Base-by-base conservation (phyloP, 2,329 filamentous ascomycete genomes). In the Pseudogymnoascus sp. region DNA sequence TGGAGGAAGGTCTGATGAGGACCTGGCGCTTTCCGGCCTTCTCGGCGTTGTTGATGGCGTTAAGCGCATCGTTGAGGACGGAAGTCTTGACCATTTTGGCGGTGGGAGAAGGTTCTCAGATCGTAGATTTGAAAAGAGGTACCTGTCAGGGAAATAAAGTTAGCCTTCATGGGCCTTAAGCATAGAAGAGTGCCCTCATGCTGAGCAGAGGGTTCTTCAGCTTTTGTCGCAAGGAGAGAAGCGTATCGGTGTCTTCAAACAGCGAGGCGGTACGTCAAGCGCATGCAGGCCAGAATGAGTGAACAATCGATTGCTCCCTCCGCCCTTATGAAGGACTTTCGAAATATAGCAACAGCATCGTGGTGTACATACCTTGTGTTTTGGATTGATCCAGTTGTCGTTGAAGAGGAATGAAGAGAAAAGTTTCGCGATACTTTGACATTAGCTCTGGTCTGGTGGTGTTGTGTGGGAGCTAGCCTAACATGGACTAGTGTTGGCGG, bases 1-100 rank as follows among this genome's bases (percentile, higher is more conserved):
- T 99, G 81, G 95, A 97, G 80, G 86, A 90, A 74, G 96, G 95
- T 76, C 93, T 88, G 86, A 99, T 97, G 80, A 99, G 77, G 78
- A 97, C 95, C 85, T 99, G 95, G 78, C 95, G 93, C 90, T 97
- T 97, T 84, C 95, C 95, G 75, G 90, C 85, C 90, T 99, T 97
- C 88, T 99, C 96, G 86, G 95, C 95, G 82, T 99, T 99, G 92
- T 99, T 99, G 89, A 99, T 97, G 85, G 87, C 85, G 81, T 96
- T 96, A 77, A 97, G 90, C 79, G 91, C 92, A 89, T 99, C 95
- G 87, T 97, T 96, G 81, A 99, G 93, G 77, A 97, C 95, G 80
- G 92, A 96, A 77, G 95, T 97, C 85, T 91, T 92, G 82, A 97
- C 93, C 93, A 99, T 99, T 79, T 90, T 97, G 86, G 78, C 87